Evolutionary conservation across 2,329 filamentous ascomycete genomes (phyloP), one percentile per base, ranked within the genome.

Genomic region (Aspergillus aculeatus): DNA sequence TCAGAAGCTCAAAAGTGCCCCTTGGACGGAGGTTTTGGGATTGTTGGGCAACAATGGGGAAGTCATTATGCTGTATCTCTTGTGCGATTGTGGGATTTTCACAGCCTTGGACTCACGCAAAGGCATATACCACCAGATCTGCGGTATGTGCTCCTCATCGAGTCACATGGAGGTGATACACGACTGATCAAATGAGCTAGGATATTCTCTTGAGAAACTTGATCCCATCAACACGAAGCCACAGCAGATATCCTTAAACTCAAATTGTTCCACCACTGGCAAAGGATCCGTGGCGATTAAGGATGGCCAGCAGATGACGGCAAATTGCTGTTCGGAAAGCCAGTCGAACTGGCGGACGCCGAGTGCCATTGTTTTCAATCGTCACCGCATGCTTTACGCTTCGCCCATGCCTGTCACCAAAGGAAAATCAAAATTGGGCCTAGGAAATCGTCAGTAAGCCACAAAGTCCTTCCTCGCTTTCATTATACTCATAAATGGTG

Each of bases 311-410:
- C 21, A 49, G 5, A 21, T 29, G 14, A 38, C 54, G 14, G 24
- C 19, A 24, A 38, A 29, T 19, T n/a, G 16, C 38, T 9, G 16
- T 44, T n/a, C 14, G 5, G 6, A 44, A 6, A 9, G 21, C 32
- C 19, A 38, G 58, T 9, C 56, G 64, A 16, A 38, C 32, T 44
- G 47, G 56, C 68, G 66, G 24, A 69, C 67, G 26, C 72, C 73
- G 4, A 84, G 83, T 47, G 84, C 86, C 16, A 92, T 98, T 59
- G 78, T 81, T 1, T 89, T 99, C 68, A 85, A 93, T 50, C 87
- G 93, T 61, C 92, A 86, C 69, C 86, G 92, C 21, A 96, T 97
- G 81, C 82, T 98, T 53, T 98, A 97, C 75, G 89, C 90, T 23
- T 87, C 86, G 66, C 86, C 92, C 21, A 83, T 85, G 1, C 78